Base-by-base conservation (phyloP, 495 filamentous ascomycete species). In the Parathielavia hyrcaniae region DNA sequence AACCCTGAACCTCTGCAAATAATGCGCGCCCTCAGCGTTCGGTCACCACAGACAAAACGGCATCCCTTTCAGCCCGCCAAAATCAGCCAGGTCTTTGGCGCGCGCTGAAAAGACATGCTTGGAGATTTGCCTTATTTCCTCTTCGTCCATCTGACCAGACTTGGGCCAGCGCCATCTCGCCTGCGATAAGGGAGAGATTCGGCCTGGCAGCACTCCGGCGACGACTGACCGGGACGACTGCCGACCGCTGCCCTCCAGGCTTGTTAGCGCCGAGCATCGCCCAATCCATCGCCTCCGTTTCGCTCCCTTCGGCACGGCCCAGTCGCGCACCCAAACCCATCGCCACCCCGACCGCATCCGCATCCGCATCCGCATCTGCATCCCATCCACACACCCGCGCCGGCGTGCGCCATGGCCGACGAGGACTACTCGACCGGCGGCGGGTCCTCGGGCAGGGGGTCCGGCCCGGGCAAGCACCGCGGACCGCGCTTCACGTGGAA, bases 401-500 rank as follows among this genome's bases (percentile, higher is more conserved):
- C 6, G 26, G 26, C 26, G 17, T 7, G 30, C 52, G 50, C 61
- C 61, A 73, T 73, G 70, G 67, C 70, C 55, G 69, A 73, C 62
- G 67, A 70, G 47, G 67, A 69, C 62, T 69, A 61, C 53, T 47
- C 62, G 14, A 57, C 43, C 44, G 64, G 57, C 43, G 58, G 49
- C 40, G 64, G 59, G 35, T 57, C 38, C 56, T 46, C 57, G 55
- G 17, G 34, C 7, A 41, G 55, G 43, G 51, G 35, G 40, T 55
- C 59, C 12, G 59, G 61, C 49, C 59, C 64, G 1, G 66, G 68
- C 58, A 72, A 78, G 61, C 73, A 74, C 55, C 71, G 74, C 43
- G 75, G 73, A 26, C 77, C 77, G 38, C 74, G 77, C 60, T 79
- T 79, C 67, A 78, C 74, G 58, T 79, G 77, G 77, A 79, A 73